Evolutionary conservation across 225 moss, liverwort and hornwort species (phyloP), one percentile per base, ranked within the genome.

Genomic region (Polytrichum formosum): DNA sequence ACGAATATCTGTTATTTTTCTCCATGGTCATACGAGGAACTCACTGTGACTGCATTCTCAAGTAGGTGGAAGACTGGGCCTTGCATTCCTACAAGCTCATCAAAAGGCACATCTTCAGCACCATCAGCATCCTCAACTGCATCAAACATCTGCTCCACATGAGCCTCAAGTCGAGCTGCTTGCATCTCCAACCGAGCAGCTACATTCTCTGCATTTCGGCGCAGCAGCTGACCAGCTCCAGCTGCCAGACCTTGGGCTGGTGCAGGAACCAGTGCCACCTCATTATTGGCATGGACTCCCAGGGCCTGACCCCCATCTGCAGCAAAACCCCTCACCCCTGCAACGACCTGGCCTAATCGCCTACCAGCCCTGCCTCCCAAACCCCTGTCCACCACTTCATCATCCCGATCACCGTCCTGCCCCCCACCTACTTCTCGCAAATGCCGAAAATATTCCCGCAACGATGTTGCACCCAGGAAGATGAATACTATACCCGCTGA

Each of bases 61-160:
- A 81, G 66, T 61, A 91, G 65, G 59, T 89, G 83, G 54, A 89
- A 82, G 25, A 87, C 76, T 37, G 91, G 85, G 63, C 87, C 89
- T 77, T 89, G 84, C 87, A 89, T 91, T 55, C 91, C 91, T 9
- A 91, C 81, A 9, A 89, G 83, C 65, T 87, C 81, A 71, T 87
- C 79, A 76, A 91, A 91, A n/a, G 87, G 83, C 60, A 87, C 85
- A 79, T 89, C 89, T 66, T 91, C 87, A 7, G 72, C 89, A 35
- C 79, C 83, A 76, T 91, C 91, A 16, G 75, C 77, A 75, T 91
- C 87, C 73, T 87, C 82, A 4, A 76, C 87, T 28, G 89, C 85
- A 75, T 91, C 79, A 70, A 91, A 85, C 79, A 91, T 89, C 71
- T 91, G 91, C 73, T 91, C 85, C 20, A 85, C 87, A 74, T 75